Evolutionary conservation across 768 basidiomycete species (phyloP).

Genomic region (Mycena vulgaris): DNA sequence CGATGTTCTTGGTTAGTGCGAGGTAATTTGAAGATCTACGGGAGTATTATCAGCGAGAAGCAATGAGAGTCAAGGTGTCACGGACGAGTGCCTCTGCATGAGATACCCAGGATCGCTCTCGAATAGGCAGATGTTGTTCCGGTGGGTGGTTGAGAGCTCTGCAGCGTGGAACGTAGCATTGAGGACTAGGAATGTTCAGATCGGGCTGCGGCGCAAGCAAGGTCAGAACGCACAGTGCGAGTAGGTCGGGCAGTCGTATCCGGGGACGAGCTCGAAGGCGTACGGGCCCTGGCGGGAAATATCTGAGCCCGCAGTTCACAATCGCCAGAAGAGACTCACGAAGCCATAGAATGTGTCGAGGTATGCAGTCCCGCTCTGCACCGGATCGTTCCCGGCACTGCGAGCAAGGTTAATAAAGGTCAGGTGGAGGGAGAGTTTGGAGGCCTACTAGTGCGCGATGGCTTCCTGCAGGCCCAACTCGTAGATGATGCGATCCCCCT

Average conservation of each 20-base stretch:
- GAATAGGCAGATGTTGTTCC: conserved; percentile 68
- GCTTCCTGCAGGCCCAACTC: conserved; percentile 53
- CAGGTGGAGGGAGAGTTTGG: background rate
- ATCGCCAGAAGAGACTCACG: conserved; percentile 31
- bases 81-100: conserved; percentile 41
- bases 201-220: background rate
- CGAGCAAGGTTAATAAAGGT: background rate
- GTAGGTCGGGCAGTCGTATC: conserved; percentile 70
- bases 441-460: conserved; percentile 33
- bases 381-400: conserved; percentile 66
- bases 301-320: conserved; percentile 1
- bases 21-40: conserved; percentile 30
- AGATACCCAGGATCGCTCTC: conserved; percentile 61
- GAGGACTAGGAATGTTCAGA: conserved; percentile 44
- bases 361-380: conserved; percentile 66
- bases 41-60: background rate
- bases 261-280: conserved; percentile 65
- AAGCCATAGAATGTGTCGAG: conserved; percentile 53
- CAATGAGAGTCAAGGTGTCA: background rate
- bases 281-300: conserved; percentile 63
- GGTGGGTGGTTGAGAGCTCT: conserved; percentile 55
- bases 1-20: conserved; percentile 40
- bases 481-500: conserved; percentile 66
- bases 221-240: conserved; percentile 53
- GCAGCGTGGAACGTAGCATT: conserved; percentile 64